Base-by-base conservation (phyloP, 306 rosid species). In the Lathyrus aphaca region DNA sequence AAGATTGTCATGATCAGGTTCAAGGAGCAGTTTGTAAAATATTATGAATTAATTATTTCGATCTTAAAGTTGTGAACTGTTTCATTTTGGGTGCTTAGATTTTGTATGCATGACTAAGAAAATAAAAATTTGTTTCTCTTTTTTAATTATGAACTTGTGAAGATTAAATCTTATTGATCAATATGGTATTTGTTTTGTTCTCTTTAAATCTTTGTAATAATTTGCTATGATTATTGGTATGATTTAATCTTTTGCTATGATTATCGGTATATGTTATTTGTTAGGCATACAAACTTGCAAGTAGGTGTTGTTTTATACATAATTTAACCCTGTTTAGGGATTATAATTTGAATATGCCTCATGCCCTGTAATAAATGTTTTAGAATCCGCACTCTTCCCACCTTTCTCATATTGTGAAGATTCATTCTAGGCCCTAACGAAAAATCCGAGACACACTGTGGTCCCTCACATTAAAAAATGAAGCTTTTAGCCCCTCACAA, bases 11-110 rank as follows among this genome's bases (percentile, higher is more conserved):
- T 25, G 57, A 53, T 42, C 59, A 27, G 45, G 30, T 48, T 29
- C 23, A 5, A 27, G 27, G 27, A 51, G 19, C 40, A 65, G 50
- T 54, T 65, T 57, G 45, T 56, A 43, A 43, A 18, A 59, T 48
- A 50, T 48, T 17, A 10, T 17, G 25, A 49, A 17, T 49, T 11
- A 16, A 49, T 49, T 23, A 14, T 49, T 17, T 8, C 25, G 2
- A 45, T n/a, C 7, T 15, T 45, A 5, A 45, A 45, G 17, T 45
- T 15, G n/a, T 45, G 2, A 14, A 45, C 8, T 2, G 18, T 14
- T n/a, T 5, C 8, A 14, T 45, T 45, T 45, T 45, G 18, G 51
- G 51, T n/a, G 51, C 1, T 45, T 45, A 16, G 18, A 45, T 45
- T 45, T 10, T 10, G n/a, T 45, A 45, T n/a, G 18, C n/a, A 5